phyloP scores from a whole-genome alignment of 2,329 filamentous ascomycete genomes.

The Exophiala sp. region DNA sequence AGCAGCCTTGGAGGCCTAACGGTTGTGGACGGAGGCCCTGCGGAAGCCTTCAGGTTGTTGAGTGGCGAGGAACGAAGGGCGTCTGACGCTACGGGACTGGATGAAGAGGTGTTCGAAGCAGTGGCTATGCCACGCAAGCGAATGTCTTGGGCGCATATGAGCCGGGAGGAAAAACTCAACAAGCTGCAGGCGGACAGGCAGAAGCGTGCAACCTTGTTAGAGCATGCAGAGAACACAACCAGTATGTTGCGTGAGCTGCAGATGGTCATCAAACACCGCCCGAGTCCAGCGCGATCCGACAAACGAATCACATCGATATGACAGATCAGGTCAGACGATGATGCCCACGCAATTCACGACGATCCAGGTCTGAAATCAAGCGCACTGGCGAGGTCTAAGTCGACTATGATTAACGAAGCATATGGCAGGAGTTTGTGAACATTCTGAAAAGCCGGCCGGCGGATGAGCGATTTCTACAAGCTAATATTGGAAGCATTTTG shows the following conservation, averaged over 20 bases:
- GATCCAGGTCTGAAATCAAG: not conserved
- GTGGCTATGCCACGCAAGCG: constrained; percentile 69
- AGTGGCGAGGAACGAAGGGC: constrained; percentile 57
- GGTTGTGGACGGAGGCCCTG: constrained; percentile 51
- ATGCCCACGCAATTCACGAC: not conserved
- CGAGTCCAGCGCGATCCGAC: constrained; percentile 34
- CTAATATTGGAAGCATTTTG: not conserved
- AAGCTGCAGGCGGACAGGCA: constrained; percentile 85
- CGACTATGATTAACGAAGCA: constrained; percentile 9
- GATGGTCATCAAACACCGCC: constrained; percentile 67
- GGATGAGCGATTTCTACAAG: not conserved
- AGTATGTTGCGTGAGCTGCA: constrained; percentile 91
- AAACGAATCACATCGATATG: constrained; percentile 43
- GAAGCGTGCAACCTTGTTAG: constrained; percentile 62
- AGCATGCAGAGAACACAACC: constrained; percentile 72
- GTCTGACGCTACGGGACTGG: constrained; percentile 43
- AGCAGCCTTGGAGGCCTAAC: constrained; percentile 42
- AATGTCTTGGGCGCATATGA: constrained; percentile 51
- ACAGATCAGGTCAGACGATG: constrained; percentile 13
- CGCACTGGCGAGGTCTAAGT: constrained; percentile 2
- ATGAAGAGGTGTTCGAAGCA: constrained; percentile 85
- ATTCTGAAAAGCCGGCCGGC: not conserved
- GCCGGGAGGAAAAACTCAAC: constrained; percentile 76
- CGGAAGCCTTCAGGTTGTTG: constrained; percentile 68
- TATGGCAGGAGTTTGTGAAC: constrained; percentile 9